A percentile compares a stretch with the other conserved stretches of the same genome.
phyloP scores from a whole-genome alignment of 2,329 filamentous ascomycete genomes.

The Amauroascus niger region DNA sequence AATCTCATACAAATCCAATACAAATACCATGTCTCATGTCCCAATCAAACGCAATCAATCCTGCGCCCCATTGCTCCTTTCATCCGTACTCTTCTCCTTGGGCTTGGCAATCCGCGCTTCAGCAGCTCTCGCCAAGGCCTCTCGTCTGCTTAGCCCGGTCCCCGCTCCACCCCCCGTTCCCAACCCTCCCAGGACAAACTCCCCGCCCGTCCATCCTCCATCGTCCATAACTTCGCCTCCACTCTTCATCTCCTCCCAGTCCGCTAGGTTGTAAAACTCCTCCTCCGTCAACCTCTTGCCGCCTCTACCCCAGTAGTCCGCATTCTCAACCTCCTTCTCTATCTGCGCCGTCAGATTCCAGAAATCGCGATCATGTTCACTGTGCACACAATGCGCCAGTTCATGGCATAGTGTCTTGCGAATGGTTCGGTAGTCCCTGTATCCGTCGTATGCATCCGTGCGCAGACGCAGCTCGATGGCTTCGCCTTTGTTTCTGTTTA shows the following conservation, averaged over 20 bases:
- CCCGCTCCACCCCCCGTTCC: conserved; percentile 26
- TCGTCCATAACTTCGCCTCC: conserved; percentile 53
- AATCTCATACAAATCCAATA: too few species aligned
- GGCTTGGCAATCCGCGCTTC: conserved; percentile 55
- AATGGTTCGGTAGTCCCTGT: conserved; percentile 84
- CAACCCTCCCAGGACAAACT: conserved; percentile 59
- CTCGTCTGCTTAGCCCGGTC: conserved; percentile 54
- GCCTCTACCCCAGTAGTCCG: conserved; percentile 71
- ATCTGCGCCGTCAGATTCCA: conserved; percentile 84
- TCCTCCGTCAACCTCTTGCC: conserved; percentile 53
- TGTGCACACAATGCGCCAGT: conserved; percentile 80
- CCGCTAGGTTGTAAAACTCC: conserved; percentile 51
- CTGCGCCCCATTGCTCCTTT: conserved; percentile 11
- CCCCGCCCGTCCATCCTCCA: conserved; percentile 68
- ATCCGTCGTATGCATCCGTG: conserved; percentile 92
- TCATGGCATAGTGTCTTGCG: conserved; percentile 91
- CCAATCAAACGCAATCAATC: too few species aligned
- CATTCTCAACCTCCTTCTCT: conserved; percentile 71
- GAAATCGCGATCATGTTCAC: conserved; percentile 74
- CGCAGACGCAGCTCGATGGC: conserved; percentile 81
- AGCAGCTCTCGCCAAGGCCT: conserved; percentile 64
- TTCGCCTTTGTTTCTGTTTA: conserved; percentile 81
- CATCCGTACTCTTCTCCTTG: conserved; percentile 32
- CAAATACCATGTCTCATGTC: too few species aligned
- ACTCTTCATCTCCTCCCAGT: conserved; percentile 41